Evolutionary conservation across 2,329 filamentous ascomycete genomes (phyloP).

Genomic region (Colletotrichum falcatum): DNA sequence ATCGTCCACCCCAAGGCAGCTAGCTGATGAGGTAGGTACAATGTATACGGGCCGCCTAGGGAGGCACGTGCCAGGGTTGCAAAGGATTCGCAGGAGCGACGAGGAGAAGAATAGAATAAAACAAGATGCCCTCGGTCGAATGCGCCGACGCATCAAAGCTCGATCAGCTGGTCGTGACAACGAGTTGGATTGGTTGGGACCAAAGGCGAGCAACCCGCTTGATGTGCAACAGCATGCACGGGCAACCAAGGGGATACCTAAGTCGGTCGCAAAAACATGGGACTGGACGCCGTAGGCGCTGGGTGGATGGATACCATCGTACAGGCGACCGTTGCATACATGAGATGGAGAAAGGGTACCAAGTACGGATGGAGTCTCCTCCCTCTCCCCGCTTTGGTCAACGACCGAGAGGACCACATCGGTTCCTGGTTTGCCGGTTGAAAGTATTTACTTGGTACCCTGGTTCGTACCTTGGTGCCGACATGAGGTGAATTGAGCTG

Average conservation of each 20-base stretch:
- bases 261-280: neutral
- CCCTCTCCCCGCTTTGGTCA: conserved; percentile 13
- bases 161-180: conserved; percentile 2
- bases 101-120: neutral
- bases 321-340: conserved; percentile 17
- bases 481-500: too few relatives aligned
- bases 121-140: neutral
- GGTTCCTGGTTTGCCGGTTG: neutral
- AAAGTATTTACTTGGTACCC: too few relatives aligned
- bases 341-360: conserved; percentile 21
- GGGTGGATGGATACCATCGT: conserved; percentile 29
- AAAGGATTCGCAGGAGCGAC: conserved; percentile 4
- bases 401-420: neutral
- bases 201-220: conserved; percentile 29
- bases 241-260: conserved; percentile 6
- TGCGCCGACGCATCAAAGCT: conserved; percentile 34
- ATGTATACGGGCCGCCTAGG: too few relatives aligned
- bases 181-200: conserved; percentile 22
- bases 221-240: conserved; percentile 34
- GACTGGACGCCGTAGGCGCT: conserved; percentile 22
- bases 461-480: too few relatives aligned
- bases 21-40: conserved; percentile 12
- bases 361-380: too few relatives aligned
- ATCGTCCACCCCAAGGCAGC: neutral
- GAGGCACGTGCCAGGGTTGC: conserved; percentile 1